phyloP scores from a whole-genome alignment of 352 stramenopile species.

The Phytophthora macrochlamydospora region DNA sequence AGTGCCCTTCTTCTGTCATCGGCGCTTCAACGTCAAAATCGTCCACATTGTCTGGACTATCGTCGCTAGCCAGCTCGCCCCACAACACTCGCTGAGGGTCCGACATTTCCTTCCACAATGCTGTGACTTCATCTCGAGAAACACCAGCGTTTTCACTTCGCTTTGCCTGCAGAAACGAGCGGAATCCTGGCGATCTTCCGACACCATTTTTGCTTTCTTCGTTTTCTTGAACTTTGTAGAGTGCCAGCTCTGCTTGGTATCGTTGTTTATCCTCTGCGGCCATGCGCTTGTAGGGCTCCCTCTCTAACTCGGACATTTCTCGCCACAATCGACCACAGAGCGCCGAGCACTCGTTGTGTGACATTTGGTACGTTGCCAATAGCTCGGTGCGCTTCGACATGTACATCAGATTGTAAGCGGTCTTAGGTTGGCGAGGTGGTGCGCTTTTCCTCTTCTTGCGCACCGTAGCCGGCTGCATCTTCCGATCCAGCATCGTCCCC shows the following conservation, averaged over 20 bases:
- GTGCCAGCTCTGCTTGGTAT: conserved; percentile 45
- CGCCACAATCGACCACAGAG: conserved; percentile 65
- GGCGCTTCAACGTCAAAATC: not conserved
- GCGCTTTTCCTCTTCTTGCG: conserved; percentile 34
- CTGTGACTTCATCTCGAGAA: conserved; percentile 30
- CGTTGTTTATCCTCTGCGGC: conserved; percentile 55
- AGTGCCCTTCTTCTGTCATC: conserved; percentile 16
- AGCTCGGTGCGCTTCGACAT: conserved; percentile 61
- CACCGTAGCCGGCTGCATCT: conserved; percentile 4
- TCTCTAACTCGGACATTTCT: conserved; percentile 55
- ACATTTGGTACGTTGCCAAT: conserved; percentile 59
- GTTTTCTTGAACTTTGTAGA: conserved; percentile 24
- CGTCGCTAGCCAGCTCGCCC: conserved; percentile 37
- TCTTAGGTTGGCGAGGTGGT: conserved; percentile 42
- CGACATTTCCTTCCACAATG: conserved; percentile 44
- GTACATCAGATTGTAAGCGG: conserved; percentile 71
- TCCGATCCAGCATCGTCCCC: not conserved
- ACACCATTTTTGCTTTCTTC: conserved; percentile 14
- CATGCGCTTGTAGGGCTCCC: conserved; percentile 60
- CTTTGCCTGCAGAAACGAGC: conserved; percentile 41
- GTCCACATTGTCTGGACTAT: conserved; percentile 3
- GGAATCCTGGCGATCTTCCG: conserved; percentile 36
- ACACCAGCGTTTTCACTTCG: conserved; percentile 31
- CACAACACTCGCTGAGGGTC: conserved; percentile 44
- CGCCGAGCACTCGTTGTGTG: conserved; percentile 68